Evolutionary conservation across 2,329 filamentous ascomycete genomes (phyloP), one percentile per base, ranked within the genome.

Genomic region (Shiraia sp.): DNA sequence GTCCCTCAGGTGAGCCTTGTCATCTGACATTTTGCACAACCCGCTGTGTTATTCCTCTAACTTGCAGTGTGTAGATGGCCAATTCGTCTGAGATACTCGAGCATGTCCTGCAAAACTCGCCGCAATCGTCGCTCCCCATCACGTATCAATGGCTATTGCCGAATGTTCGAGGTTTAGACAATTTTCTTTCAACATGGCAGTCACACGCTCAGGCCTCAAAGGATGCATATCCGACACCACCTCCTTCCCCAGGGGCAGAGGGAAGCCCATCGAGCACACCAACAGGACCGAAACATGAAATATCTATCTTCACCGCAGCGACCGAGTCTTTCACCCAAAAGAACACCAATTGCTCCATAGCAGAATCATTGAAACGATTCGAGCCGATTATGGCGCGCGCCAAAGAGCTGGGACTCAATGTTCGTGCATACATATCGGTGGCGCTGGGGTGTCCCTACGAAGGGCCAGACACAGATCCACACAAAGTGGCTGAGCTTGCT

Each of bases 111-210:
- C 70, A 79, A 29, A 72, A 75, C 25, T 79, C 80, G 12, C 78
- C 83, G 6, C 61, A 74, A 15, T 78, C 85, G 3, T 59, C 73
- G 10, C 62, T 73, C 36, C 72, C 76, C 1, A 77, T 91, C 36
- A 85, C 82, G 19, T 93, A 90, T 66, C 87, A 88, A 45, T 93
- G 90, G 74, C 81, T 95, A 4, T 83, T 87, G 1, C 89, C 89
- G 24, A 95, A 95, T 59, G 73, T 73, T 48, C 87, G 85, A 65
- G 89, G 88, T 24, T 71, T 92, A 12, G 76, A 83, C 33, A 82
- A 82, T 57, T 87, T 86, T 37, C 59, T 66, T 66, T 75, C 60
- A 49, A 75, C 59, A 61, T 86, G 74, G 69, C 72, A 50, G 65
- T 71, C 57, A 50, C 75, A 60, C 76, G 45, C 44, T 5, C 74